Evolutionary conservation across 257 asterid species (phyloP).

Genomic region (Paulownia fortunei): DNA sequence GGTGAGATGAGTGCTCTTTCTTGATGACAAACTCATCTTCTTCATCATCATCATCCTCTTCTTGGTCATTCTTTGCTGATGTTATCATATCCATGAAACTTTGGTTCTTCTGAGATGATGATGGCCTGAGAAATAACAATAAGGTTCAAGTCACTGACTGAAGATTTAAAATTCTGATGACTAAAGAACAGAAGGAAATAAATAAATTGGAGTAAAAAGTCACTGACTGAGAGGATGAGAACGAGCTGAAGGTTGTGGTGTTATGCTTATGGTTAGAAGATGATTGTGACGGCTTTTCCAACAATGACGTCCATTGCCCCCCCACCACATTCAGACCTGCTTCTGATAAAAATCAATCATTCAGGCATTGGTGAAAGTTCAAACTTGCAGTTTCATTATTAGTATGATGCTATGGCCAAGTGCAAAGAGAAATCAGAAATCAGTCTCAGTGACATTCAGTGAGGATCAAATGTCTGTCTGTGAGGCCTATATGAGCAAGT

Average conservation of each 20-base stretch:
- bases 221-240: constrained; percentile 81
- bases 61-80: constrained; percentile 69
- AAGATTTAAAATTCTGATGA: not conserved
- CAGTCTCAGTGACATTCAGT: not conserved
- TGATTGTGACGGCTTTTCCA: constrained; percentile 71
- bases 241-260: constrained; percentile 63
- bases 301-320: constrained; percentile 60
- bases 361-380: constrained; percentile 15
- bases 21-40: constrained; percentile 73
- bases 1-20: constrained; percentile 67
- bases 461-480: not conserved
- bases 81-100: constrained; percentile 79
- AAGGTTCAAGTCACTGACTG: too few species aligned
- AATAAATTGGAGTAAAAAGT: constrained; percentile 30
- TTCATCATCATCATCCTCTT: constrained; percentile 80
- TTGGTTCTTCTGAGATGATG: constrained; percentile 68
- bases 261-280: constrained; percentile 57
- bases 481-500: constrained; percentile 13
- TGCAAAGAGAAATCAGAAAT: not conserved
- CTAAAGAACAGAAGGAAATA: not conserved
- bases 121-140: constrained; percentile 53
- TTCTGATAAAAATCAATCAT: constrained; percentile 45
- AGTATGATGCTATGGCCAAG: constrained; percentile 6
- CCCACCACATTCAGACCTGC: constrained; percentile 61
- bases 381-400: not conserved